Conservation (phyloP, 306 rosid species). For the Vigna hirtella region DNA sequence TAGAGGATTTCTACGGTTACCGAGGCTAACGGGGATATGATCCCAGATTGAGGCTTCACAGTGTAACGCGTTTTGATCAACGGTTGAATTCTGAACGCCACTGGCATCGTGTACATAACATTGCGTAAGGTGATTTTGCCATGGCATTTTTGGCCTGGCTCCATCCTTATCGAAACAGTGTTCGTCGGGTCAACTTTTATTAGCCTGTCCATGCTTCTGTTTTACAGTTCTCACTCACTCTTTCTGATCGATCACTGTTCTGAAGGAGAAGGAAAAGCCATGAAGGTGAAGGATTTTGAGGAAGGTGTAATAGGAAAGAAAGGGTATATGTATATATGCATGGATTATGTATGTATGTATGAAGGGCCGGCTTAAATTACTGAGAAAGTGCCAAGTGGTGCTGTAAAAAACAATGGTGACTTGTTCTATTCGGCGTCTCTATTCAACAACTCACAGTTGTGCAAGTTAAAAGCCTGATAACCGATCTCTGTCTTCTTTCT, state of each 20-base stretch:
- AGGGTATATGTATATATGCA: neutral
- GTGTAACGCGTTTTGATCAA: conserved; percentile 67
- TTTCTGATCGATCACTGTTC: neutral
- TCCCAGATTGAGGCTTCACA: conserved; percentile 72
- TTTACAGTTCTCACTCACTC: neutral
- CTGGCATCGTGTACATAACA: conserved; percentile 94
- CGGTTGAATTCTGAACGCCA: conserved; percentile 81
- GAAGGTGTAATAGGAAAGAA: neutral
- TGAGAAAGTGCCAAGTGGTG: conserved; percentile 66
- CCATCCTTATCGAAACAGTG: conserved; percentile 60
- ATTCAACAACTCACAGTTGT: conserved; percentile 18
- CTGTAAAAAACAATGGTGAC: conserved; percentile 71
- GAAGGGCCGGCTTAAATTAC: conserved; percentile 57
- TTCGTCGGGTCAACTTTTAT: conserved; percentile 80
- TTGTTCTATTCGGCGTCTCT: conserved; percentile 70
- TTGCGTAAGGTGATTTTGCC: conserved; percentile 70
- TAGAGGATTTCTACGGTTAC: conserved; percentile 62
- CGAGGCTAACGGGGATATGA: conserved; percentile 74
- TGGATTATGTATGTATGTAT: too few relatives aligned
- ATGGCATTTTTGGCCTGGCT: conserved; percentile 56
- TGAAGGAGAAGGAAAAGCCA: conserved; percentile 14
- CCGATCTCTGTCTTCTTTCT: conserved; percentile 21
- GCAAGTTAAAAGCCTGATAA: neutral
- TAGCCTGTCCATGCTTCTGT: conserved; percentile 68
- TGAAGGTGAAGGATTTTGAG: neutral